These are phyloP conservation scores for Drechslerella coelobrocha DNA, from an alignment of 2,329 filamentous ascomycete species.

Conservation along the genomic window DNA sequence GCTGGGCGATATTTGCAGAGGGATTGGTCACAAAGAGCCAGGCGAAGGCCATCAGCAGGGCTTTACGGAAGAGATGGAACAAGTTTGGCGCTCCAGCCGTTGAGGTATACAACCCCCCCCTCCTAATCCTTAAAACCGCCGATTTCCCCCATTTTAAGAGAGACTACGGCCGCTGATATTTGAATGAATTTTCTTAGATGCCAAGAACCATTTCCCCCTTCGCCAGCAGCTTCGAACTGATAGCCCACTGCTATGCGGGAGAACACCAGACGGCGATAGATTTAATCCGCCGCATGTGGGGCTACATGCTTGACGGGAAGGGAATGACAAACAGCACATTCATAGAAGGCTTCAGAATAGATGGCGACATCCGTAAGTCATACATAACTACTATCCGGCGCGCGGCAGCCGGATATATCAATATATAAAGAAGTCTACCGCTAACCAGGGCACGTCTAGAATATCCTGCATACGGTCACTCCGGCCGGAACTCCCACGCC, in stretches of 20 bases:
- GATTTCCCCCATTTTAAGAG: too few relatives aligned
- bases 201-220: constrained; percentile 59
- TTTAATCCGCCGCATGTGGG: constrained; percentile 57
- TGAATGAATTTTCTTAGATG: constrained; percentile 17
- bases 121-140: not conserved
- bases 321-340: constrained; percentile 61
- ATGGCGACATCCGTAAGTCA: constrained; percentile 56
- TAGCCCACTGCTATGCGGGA: constrained; percentile 59
- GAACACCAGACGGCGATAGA: constrained; percentile 59
- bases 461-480: constrained; percentile 56
- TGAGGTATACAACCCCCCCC: constrained; percentile 55
- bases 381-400: not conserved
- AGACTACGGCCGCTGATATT: not conserved
- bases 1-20: constrained; percentile 60
- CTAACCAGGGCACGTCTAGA: constrained; percentile 34
- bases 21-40: constrained; percentile 8
- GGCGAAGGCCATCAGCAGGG: constrained; percentile 48
- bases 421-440: not conserved
- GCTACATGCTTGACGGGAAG: constrained; percentile 58
- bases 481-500: constrained; percentile 62
- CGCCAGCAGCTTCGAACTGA: constrained; percentile 60
- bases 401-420: not conserved
- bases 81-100: constrained; percentile 61
- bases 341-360: constrained; percentile 59
- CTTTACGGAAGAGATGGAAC: constrained; percentile 60